Evolutionary conservation across 441 rosid species (phyloP).

Genomic region (Bruguiera hainesii): DNA sequence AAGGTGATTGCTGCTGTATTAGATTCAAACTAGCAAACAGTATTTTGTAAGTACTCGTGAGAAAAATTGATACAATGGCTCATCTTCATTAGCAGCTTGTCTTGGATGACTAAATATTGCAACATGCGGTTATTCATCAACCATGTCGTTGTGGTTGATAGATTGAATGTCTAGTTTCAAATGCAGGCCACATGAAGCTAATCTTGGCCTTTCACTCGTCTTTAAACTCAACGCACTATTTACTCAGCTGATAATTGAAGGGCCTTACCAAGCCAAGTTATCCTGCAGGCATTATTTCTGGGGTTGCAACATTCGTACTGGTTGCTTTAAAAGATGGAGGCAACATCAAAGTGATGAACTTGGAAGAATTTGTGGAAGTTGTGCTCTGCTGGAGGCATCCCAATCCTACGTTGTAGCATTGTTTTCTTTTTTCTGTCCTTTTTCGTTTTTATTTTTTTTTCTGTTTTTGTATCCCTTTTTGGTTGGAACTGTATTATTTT

Average conservation of each 20-base stretch:
- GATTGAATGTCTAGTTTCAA: too few relatives aligned
- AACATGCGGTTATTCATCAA: too few relatives aligned
- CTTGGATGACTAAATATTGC: too few relatives aligned
- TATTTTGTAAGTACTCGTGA: too few relatives aligned
- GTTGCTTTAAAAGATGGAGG: slow-evolving; percentile 12
- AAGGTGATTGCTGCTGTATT: too few relatives aligned
- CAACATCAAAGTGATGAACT: slow-evolving; percentile 12
- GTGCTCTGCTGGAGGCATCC: background rate
- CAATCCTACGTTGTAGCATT: slow-evolving; percentile 2
- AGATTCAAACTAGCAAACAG: too few relatives aligned
- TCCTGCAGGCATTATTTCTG: slow-evolving; percentile 10
- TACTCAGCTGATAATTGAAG: background rate
- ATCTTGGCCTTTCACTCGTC: background rate
- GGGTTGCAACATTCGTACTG: background rate
- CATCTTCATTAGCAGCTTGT: too few relatives aligned
- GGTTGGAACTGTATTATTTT: too few relatives aligned
- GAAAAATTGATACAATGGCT: too few relatives aligned
- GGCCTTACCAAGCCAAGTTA: background rate
- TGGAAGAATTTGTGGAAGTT: slow-evolving; percentile 10
- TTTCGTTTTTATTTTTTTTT: background rate
- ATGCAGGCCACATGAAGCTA: too few relatives aligned
- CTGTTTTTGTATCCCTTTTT: too few relatives aligned
- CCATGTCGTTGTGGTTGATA: too few relatives aligned
- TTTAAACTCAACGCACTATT: background rate
- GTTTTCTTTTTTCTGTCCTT: background rate